Evolutionary conservation across 805 yeast species (phyloP), one percentile per base, ranked within the genome.

Genomic region (Ogataea henricii): DNA sequence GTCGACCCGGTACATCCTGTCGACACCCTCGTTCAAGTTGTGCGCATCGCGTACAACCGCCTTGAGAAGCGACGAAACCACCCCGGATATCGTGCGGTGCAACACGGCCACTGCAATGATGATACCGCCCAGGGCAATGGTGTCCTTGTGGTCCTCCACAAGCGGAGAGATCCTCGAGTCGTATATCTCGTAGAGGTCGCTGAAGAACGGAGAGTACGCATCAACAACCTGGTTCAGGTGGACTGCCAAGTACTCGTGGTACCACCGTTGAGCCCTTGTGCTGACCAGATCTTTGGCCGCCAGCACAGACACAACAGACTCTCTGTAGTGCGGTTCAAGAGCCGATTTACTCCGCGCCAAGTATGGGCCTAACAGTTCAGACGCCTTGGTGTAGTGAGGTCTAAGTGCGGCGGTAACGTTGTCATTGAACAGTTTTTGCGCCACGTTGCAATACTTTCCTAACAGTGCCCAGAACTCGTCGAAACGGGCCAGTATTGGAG

Each of bases 11-110:
- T 63, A 60, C 65, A 61, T 63, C 22, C 43, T 43, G 8, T 48
- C 46, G n/a, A 65, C 56, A 23, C 61, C 53, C 34, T 56, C 49
- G 35, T 54, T 57, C 44, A 64, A 35, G 33, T 53, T 47, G 42
- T 58, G 56, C 2, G 60, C 55, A 43, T 64, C 68, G 27, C 49
- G 54, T 13, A 56, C 51, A 25, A 63, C 52, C 1, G 50, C 18
- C 39, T 39, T 58, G 10, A 63, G 48, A 7, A 55, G 4, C 5
- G 53, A 32, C 6, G 51, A 27, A 10, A 51, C 33, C 7, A 45
- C 18, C 14, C 43, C 50, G 20, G 60, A 52, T 5, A 53, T 16
- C n/a, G 53, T 17, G 22, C 48, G 36, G n/a, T 48, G 51, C 17
- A 52, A 39, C 13, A 52, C 42, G 10, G 51, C 48, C 6, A 50